Evolutionary conservation across 2,329 filamentous ascomycete species (phyloP).

Genomic region (Botryotinia globosa): DNA sequence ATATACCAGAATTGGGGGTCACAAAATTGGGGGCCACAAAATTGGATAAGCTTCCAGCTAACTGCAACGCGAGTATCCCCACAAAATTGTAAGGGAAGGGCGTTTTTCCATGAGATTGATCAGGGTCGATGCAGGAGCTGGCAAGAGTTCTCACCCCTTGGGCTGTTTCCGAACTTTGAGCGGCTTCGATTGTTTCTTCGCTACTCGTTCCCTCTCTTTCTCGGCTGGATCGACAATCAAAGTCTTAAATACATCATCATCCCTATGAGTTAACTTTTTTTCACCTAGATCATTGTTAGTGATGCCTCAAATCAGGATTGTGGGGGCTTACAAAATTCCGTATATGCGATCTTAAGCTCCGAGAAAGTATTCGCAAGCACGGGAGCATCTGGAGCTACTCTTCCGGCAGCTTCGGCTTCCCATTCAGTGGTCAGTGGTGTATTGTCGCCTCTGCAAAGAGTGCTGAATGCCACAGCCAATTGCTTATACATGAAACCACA

Average conservation of each 20-base stretch:
- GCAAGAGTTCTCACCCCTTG: background rate
- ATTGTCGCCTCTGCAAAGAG: conserved; percentile 25
- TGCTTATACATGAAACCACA: conserved; percentile 27
- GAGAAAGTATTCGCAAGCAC: conserved; percentile 18
- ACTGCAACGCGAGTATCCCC: no score
- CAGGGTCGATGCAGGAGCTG: background rate
- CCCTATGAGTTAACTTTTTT: conserved; percentile 21
- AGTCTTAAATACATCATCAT: conserved; percentile 26
- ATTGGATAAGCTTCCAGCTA: no score
- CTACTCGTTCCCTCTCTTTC: conserved; percentile 11
- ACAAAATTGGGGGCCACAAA: no score
- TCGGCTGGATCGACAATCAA: conserved; percentile 21
- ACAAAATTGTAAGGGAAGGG: no score
- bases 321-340: conserved; percentile 4
- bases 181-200: conserved; percentile 11
- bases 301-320: no score
- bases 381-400: conserved; percentile 2
- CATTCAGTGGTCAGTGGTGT: conserved; percentile 25
- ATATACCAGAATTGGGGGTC: no score
- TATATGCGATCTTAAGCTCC: conserved; percentile 17
- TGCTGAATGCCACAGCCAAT: conserved; percentile 24
- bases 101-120: background rate
- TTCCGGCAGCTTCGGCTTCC: conserved; percentile 16
- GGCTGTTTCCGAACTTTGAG: background rate
- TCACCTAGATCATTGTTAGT: background rate